Base-by-base conservation (phyloP, 1,284 basidiomycete genomes). In the Heterobasidion annosum region DNA sequence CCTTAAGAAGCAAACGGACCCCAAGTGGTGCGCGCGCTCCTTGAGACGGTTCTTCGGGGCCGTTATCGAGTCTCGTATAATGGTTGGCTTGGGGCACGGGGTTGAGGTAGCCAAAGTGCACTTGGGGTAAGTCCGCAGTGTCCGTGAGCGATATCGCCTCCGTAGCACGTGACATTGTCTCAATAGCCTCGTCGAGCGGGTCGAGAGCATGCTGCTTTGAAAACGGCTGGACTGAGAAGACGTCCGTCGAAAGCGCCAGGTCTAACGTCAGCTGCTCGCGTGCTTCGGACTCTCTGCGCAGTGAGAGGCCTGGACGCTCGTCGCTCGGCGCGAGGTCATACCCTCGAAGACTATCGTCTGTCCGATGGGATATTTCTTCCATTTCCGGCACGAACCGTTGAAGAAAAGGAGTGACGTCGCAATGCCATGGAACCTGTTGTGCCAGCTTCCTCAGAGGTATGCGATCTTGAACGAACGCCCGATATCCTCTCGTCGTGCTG, bases 181-280 rank as follows among this genome's bases (percentile, higher is more conserved):
- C 78, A 35, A 82, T 56, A 25, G 65, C 68, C 40, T 70, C 64
- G 37, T 65, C 68, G 13, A 63, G 55, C 35, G 44, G 10, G n/a
- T 64, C 55, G 0, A 60, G 52, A 34, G 59, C 50, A 32, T 46
- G 35, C 12, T 58, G 52, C 52, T 68, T 70, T 6, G 68, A 58
- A 55, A 82, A 67, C 13, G 72, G 63, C 5, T 70, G 70, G 3
- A 72, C 62, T 15, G 81, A 80, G 61, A 78, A 85, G 10, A 85
- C 68, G 59, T 82, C 73, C 10, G 69, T 69, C 2, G 85, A 79
- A 33, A 91, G 68, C 10, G 72, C 66, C 35, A 90, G 69, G 64
- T 91, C 88, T 37, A 85, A 60, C 12, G 77, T 72, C 2, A 90
- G 67, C 59, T 84, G 78, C 55, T 86, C 77, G 33, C 78, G 72